Evolutionary conservation across 495 filamentous ascomycete species (phyloP), one percentile per base, ranked within the genome.

Genomic region (Darksidea phi): DNA sequence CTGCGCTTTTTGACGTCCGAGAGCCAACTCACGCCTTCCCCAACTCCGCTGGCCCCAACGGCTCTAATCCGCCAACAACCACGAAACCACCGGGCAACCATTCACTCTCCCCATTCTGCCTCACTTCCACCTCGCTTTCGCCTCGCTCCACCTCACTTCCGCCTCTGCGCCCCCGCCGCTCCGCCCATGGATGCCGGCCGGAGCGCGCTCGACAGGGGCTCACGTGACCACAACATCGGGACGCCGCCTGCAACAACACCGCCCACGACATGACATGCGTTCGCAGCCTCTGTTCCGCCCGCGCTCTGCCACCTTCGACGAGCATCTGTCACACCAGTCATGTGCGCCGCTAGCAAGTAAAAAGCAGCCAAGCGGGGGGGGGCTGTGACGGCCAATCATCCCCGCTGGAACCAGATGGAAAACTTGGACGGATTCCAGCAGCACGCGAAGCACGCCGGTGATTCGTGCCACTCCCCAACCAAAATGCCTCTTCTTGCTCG

Each of bases 401-500:
- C 15, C 2, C 20, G 6, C n/a, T 61, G 46, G 63, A 66, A 66
- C 49, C 46, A 61, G 63, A 56, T 66, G 56, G 63, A 66, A 60
- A 57, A 45, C 42, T 46, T 51, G 54, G 51, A 56, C 54, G 7
- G 1, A 32, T 28, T 20, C n/a, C n/a, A n/a, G n/a, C 51, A 38
- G 45, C 46, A 13, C 11, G n/a, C 41, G 7, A n/a, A 21, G 45
- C 23, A 32, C 10, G 56, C 34, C 26, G 37, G 17, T 61, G 48
- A 53, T 47, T 54, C 57, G 57, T 61, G 57, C 15, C 36, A 43
- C 46, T 17, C 21, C 18, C 5, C 18, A 18, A 7, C 11, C 8
- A 57, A 11, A 11, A 48, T 41, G 15, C 21, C 41, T 48, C 26
- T 23, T 13, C 6, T n/a, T 48, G 18, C 18, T n/a, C 18, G 53